Conservation (phyloP, 2,329 filamentous ascomycete species). For the Phyllosticta citribraziliensis region DNA sequence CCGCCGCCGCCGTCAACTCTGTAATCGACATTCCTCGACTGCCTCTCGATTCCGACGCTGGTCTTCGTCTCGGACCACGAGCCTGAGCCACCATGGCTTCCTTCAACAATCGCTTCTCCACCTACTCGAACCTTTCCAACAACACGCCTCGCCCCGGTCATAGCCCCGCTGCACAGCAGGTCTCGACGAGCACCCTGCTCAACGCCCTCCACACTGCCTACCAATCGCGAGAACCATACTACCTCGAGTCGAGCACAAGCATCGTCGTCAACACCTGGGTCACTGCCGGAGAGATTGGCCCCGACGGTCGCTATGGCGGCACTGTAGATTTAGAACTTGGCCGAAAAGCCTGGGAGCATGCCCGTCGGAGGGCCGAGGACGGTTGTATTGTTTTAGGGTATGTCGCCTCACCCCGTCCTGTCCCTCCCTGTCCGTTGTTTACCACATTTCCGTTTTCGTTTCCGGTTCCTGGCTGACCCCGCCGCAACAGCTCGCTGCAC, state of each 20-base stretch:
- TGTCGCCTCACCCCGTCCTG: constrained; percentile 20
- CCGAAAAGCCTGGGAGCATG: constrained; percentile 88
- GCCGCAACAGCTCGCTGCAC: constrained; percentile 62
- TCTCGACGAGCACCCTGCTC: constrained; percentile 85
- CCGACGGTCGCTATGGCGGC: constrained; percentile 60
- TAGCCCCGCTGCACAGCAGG: constrained; percentile 62
- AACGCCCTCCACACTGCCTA: constrained; percentile 90
- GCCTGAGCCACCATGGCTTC: constrained; percentile 32
- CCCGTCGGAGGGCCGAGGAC: constrained; percentile 85
- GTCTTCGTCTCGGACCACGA: neutral
- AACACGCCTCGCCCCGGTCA: constrained; percentile 42
- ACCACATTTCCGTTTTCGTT: neutral
- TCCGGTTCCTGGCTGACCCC: neutral
- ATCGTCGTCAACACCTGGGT: constrained; percentile 94
- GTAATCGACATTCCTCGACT: neutral
- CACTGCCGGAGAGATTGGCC: constrained; percentile 61
- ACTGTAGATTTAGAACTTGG: constrained; percentile 74
- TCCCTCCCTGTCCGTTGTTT: neutral
- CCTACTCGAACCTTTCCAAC: constrained; percentile 52
- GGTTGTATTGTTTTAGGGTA: constrained; percentile 86
- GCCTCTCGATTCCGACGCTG: neutral
- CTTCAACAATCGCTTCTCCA: constrained; percentile 45
- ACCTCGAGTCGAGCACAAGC: constrained; percentile 80
- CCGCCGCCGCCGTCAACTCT: no score
- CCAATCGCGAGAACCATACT: constrained; percentile 69